Conservation (phyloP, 139 green algal genomes). For the Zygnema cylindricum region DNA sequence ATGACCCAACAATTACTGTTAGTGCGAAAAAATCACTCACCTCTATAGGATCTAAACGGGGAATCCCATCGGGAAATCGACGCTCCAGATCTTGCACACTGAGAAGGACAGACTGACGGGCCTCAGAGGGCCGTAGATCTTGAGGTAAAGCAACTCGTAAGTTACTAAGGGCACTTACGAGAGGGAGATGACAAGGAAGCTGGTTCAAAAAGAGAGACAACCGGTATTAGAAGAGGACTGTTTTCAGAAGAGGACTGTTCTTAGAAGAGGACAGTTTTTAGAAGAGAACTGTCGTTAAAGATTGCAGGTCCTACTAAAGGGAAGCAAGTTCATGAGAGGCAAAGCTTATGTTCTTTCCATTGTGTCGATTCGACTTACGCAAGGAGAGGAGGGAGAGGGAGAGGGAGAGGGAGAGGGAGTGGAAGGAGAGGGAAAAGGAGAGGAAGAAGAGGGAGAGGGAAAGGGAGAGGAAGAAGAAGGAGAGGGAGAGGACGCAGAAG, state of each 20-base stretch:
- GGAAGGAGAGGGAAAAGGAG: background rate
- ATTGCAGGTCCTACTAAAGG: background rate
- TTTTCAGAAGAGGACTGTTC: no score
- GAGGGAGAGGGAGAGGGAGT: constrained; percentile 1
- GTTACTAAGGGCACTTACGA: constrained; percentile 72
- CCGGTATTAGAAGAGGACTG: background rate
- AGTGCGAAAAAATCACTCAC: no score
- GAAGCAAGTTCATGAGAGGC: constrained; percentile 31
- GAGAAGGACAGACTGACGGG: constrained; percentile 41
- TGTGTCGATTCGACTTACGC: no score
- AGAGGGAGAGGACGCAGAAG: background rate
- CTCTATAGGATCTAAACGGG: constrained; percentile 60
- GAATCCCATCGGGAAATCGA: constrained; percentile 63
- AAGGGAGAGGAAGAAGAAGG: background rate
- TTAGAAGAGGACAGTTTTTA: no score
- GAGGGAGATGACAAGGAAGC: constrained; percentile 76
- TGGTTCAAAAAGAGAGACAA: background rate
- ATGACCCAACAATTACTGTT: no score
- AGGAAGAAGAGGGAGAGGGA: background rate
- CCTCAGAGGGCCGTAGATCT: constrained; percentile 74
- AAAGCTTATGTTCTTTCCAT: constrained; percentile 63
- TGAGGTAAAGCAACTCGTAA: constrained; percentile 81
- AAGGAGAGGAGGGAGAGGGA: background rate
- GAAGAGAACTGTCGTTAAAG: constrained; percentile 34
- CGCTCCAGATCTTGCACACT: constrained; percentile 62